These are phyloP conservation scores for Leccinum sublutescens DNA, from an alignment of 768 basidiomycete genomes.

Conservation along the genomic window DNA sequence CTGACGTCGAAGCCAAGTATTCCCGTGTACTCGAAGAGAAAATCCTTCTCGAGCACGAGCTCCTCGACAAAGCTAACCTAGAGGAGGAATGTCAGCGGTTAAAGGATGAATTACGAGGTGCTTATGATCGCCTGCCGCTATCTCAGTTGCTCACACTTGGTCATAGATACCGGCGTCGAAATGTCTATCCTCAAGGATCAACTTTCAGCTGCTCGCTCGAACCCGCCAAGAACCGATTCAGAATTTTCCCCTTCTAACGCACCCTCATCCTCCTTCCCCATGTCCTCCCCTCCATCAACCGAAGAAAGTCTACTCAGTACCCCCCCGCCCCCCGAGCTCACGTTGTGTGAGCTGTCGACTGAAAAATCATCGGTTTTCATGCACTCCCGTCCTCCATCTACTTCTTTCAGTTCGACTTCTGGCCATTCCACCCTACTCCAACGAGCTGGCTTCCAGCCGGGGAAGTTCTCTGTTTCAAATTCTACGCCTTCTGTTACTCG, in stretches of 20 bases:
- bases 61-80: constrained; percentile 83
- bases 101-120: constrained; percentile 92
- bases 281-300: constrained; percentile 25
- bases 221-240: constrained; percentile 29
- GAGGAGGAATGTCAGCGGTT: constrained; percentile 91
- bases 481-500: constrained; percentile 53
- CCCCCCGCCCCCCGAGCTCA: constrained; percentile 58
- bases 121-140: constrained; percentile 34
- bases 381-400: constrained; percentile 33
- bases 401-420: constrained; percentile 33
- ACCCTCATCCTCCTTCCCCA: constrained; percentile 37
- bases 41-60: constrained; percentile 93
- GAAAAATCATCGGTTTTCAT: constrained; percentile 40
- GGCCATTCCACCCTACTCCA: constrained; percentile 50
- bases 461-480: constrained; percentile 38
- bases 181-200: constrained; percentile 81
- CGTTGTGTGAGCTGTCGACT: constrained; percentile 54
- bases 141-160: constrained; percentile 15
- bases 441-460: constrained; percentile 49
- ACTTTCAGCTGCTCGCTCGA: constrained; percentile 41
- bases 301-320: constrained; percentile 61
- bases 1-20: constrained; percentile 85
- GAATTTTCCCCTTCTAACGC: constrained; percentile 28
- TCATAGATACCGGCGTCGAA: constrained; percentile 79
- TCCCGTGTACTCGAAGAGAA: constrained; percentile 93